These are phyloP conservation scores for Dissophora globulifera DNA, from an alignment of 192 early-diverging fungal genomes.

Conservation along the genomic window DNA sequence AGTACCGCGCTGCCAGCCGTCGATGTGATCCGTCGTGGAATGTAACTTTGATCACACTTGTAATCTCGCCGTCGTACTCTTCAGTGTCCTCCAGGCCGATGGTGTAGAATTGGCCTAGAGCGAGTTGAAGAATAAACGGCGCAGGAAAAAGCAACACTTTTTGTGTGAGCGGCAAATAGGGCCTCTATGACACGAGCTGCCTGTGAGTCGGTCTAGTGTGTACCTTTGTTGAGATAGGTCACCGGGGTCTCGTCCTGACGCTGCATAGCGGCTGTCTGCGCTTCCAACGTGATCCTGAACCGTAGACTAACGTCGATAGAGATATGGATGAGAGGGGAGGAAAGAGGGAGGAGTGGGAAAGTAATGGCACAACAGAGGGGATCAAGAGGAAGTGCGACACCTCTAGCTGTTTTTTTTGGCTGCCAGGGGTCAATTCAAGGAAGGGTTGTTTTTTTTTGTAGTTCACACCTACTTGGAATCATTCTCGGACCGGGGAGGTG, in stretches of 20 bases:
- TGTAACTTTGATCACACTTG: slow-evolving; percentile 68
- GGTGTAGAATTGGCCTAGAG: slow-evolving; percentile 68
- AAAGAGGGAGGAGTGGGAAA: background rate
- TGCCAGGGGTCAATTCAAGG: too few relatives aligned
- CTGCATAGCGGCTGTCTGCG: slow-evolving; percentile 66
- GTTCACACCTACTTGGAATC: slow-evolving; percentile 16
- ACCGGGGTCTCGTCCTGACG: slow-evolving; percentile 68
- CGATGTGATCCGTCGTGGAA: slow-evolving; percentile 83
- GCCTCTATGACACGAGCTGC: too few relatives aligned
- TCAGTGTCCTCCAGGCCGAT: slow-evolving; percentile 65
- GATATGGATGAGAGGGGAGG: background rate
- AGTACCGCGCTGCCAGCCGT: slow-evolving; percentile 70
- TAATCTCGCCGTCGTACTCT: slow-evolving; percentile 61
- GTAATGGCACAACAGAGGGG: background rate
- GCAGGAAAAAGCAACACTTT: too few relatives aligned
- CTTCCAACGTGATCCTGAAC: slow-evolving; percentile 54
- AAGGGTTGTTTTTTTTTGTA: background rate
- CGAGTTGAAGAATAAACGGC: background rate
- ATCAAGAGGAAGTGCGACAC: background rate
- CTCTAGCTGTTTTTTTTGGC: too few relatives aligned
- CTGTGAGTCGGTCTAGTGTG: slow-evolving; percentile 25
- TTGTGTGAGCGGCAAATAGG: too few relatives aligned
- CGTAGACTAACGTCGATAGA: slow-evolving; percentile 20
- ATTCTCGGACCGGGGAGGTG: slow-evolving; percentile 32
- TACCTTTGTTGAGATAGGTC: slow-evolving; percentile 81